Percentiles rank a stretch among this genome's conserved stretches.
Evolutionary conservation across 805 yeast genomes (phyloP).

Genomic region (Saccharomycopsis fibuligera): DNA sequence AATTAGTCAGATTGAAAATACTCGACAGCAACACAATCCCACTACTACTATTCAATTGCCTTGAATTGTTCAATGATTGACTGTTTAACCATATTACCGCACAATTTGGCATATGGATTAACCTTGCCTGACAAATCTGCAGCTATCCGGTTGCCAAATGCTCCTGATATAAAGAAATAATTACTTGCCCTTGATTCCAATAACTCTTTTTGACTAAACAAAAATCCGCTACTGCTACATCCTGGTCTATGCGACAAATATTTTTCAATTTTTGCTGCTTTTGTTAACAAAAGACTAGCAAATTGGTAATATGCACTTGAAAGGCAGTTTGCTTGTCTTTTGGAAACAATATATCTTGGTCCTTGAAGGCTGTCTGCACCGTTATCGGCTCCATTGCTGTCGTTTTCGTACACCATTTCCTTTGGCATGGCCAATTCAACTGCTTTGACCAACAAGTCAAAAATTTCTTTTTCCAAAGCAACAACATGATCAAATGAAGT

Average conservation of each 20-base stretch:
- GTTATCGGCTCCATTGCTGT: background rate
- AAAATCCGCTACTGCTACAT: background rate
- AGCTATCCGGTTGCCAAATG: conserved; percentile 10
- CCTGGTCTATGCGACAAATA: background rate
- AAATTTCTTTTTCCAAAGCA: conserved; percentile 1
- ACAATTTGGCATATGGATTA: conserved; percentile 15
- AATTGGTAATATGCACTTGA: conserved; percentile 9
- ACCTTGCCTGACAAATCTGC: conserved; percentile 5
- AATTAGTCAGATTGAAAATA: too few species aligned
- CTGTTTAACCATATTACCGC: conserved; percentile 15
- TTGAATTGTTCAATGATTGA: background rate
- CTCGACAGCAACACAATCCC: too few species aligned
- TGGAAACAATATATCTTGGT: conserved; percentile 4
- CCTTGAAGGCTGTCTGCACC: background rate
- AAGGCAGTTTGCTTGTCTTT: conserved; percentile 8
- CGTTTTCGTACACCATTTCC: too few species aligned
- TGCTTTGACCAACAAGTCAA: background rate
- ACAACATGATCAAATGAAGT: background rate
- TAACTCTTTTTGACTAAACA: background rate
- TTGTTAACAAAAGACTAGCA: conserved; percentile 7
- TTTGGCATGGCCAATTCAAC: conserved; percentile 11
- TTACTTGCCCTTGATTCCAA: conserved; percentile 12
- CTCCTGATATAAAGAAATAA: conserved; percentile 8
- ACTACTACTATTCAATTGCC: too few species aligned
- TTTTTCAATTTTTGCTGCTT: conserved; percentile 8